These are phyloP conservation scores for Arthrobotrys entomopaga DNA, from an alignment of 2,329 filamentous ascomycete genomes.

Conservation along the genomic window DNA sequence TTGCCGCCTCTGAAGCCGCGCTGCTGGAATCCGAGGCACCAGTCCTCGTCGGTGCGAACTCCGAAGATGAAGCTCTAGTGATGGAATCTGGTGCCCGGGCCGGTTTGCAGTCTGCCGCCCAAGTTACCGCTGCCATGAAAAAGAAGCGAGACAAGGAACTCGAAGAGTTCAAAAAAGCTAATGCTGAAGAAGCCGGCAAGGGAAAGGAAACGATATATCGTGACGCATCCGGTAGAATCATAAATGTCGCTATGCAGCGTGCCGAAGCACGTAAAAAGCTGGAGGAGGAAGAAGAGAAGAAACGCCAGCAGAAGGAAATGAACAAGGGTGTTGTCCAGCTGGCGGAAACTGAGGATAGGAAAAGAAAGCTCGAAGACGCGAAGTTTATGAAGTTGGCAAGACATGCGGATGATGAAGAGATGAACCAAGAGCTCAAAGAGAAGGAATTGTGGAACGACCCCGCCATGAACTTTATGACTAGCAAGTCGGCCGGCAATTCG, in stretches of 20 bases:
- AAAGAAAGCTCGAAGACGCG: slow-evolving; percentile 79
- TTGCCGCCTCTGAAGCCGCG: slow-evolving; percentile 65
- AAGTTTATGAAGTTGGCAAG: slow-evolving; percentile 83
- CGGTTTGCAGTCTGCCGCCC: slow-evolving; percentile 83
- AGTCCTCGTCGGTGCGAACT: slow-evolving; percentile 64
- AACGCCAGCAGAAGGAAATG: slow-evolving; percentile 73
- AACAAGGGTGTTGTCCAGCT: slow-evolving; percentile 87
- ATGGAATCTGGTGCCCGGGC: slow-evolving; percentile 91
- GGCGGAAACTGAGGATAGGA: slow-evolving; percentile 72
- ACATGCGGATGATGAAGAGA: slow-evolving; percentile 80
- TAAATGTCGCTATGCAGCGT: slow-evolving; percentile 90
- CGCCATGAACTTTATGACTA: slow-evolving; percentile 78
- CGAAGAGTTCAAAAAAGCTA: slow-evolving; percentile 65
- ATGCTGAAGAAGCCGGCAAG: slow-evolving; percentile 61
- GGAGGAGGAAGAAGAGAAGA: slow-evolving; percentile 74
- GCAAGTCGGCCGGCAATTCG: slow-evolving; percentile 64
- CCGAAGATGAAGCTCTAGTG: slow-evolving; percentile 68
- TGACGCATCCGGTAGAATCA: slow-evolving; percentile 91
- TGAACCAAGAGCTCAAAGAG: slow-evolving; percentile 85
- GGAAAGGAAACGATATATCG: slow-evolving; percentile 88
- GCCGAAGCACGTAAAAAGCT: slow-evolving; percentile 84
- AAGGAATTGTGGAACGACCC: slow-evolving; percentile 91
- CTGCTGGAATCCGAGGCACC: slow-evolving; percentile 66
- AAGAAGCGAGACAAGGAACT: slow-evolving; percentile 74
- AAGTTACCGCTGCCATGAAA: slow-evolving; percentile 76